Evolutionary conservation across 2,329 filamentous ascomycete genomes (phyloP), one percentile per base, ranked within the genome.

Genomic region (Rhynchosporium agropyri): DNA sequence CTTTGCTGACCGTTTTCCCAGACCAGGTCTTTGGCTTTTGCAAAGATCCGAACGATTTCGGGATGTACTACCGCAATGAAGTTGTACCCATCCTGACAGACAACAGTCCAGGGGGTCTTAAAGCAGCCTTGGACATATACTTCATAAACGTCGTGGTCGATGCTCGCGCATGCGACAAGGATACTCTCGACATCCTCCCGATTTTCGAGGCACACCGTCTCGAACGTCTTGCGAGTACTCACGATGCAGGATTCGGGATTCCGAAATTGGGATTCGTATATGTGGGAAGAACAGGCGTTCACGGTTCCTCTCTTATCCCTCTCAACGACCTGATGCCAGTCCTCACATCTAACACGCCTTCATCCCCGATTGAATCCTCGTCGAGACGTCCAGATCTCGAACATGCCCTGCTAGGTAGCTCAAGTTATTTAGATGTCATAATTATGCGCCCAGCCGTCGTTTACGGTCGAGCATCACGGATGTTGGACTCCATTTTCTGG

Each of bases 211-310:
- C 56, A 13, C 61, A 67, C 45, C 71, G 68, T 12, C 50, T 36
- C 51, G 68, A 67, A 28, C 65, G 67, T 31, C 64, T 73, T 8
- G 67, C 65, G 20, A 62, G 64, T 26, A 60, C 62, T 6, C 40
- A 65, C 29, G 64, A 63, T 15, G 67, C 66, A 0, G 68, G 67
- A 3, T 56, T 70, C 0, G 55, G 51, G 8, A 65, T 65, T 28
- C 73, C 72, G 13, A 79, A 78, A 63, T 62, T 78, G 2, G 77
- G 74, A 3, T 77, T 74, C 38, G 71, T 78, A 45, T 78, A 77
- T 36, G 70, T 69, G 43, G 77, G 74, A 9, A 76, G 77, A 3
- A 70, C 70, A 0, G 78, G 76, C 76, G 72, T 77, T 1, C 74
- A 78, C 58, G 76, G 76, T 2, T 75, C 72, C 0, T 69, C 68